Evolutionary conservation across 2,329 filamentous ascomycete species (phyloP), one percentile per base, ranked within the genome.

Genomic region (Pseudogymnoascus sp.): DNA sequence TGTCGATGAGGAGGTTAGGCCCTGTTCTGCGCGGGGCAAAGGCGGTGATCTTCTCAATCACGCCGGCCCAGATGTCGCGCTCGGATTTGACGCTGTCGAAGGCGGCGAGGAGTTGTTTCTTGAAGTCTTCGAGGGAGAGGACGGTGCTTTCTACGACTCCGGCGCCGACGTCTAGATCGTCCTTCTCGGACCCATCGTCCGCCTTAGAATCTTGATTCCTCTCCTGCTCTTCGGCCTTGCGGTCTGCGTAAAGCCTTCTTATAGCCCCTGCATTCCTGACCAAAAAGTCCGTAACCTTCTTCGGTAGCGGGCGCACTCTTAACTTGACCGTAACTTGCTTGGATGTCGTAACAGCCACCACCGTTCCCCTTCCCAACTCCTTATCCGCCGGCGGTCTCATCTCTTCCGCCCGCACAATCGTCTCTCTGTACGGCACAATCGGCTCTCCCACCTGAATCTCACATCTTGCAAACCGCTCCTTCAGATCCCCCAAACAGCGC

Each of bases 351-450:
- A 86, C 80, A 4, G 84, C 84, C 23, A 92, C 78, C 0, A 95
- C 87, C 0, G 84, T 88, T 55, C 94, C 94, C 71, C 94, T 83
- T 1, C 92, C 92, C 16, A 97, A 80, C 11, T 95, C 90, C 66
- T 92, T 88, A 74, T 95, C 91, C 64, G 82, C 90, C 0, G 91
- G 89, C 1, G 92, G 86, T 23, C 92, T 87, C 94, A 99, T 99
- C 74, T 99, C 94, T 38, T 92, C 85, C 0, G 88, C 90, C 26
- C 85, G 83, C 41, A 97, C 87, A 63, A 96, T 96, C 0, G 91
- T 94, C 76, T 99, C 94, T 63, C 92, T 83, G 74, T 96, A 99
- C 0, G 94, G 94, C 12, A 99, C 94, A 65, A 99, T 97, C 1
- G 94, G 90, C 45, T 91, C 90, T 63, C 94, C 92, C 29, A 91